Evolutionary conservation across 202 grass and related monocot genomes (phyloP).

Genomic region (Carex arenaria): DNA sequence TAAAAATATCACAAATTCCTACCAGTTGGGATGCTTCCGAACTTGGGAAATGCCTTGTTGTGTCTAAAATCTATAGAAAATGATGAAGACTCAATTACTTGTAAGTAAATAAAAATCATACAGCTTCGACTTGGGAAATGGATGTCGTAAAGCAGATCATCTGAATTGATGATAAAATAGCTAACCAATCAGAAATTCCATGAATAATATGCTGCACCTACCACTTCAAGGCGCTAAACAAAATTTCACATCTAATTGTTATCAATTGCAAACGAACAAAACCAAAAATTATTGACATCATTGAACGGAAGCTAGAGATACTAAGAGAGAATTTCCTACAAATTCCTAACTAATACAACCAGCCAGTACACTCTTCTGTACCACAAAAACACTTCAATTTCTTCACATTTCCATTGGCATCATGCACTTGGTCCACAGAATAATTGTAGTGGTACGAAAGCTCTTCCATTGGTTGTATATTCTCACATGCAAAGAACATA

Average conservation of each 20-base stretch:
- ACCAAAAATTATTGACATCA: neutral
- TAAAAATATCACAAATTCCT: no score
- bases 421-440: constrained; percentile 75
- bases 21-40: no score
- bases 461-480: constrained; percentile 64
- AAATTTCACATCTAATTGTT: neutral
- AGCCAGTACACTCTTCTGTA: constrained; percentile 65
- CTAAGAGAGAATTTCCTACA: constrained; percentile 17
- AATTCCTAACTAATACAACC: constrained; percentile 66
- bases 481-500: constrained; percentile 83
- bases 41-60: neutral
- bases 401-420: constrained; percentile 81
- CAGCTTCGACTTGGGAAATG: constrained; percentile 46
- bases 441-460: constrained; percentile 88
- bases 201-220: neutral
- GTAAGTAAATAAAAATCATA: constrained; percentile 36
- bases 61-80: neutral
- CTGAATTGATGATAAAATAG: constrained; percentile 1
- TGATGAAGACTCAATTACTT: constrained; percentile 10
- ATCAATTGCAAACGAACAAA: neutral
- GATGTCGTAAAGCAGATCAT: constrained; percentile 24
- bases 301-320: neutral
- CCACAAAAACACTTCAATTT: constrained; percentile 83
- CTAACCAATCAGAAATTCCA: neutral
- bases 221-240: constrained; percentile 3